Evolutionary conservation across 306 rosid species (phyloP), one percentile per base, ranked within the genome.

Genomic region (Malus sieversii): DNA sequence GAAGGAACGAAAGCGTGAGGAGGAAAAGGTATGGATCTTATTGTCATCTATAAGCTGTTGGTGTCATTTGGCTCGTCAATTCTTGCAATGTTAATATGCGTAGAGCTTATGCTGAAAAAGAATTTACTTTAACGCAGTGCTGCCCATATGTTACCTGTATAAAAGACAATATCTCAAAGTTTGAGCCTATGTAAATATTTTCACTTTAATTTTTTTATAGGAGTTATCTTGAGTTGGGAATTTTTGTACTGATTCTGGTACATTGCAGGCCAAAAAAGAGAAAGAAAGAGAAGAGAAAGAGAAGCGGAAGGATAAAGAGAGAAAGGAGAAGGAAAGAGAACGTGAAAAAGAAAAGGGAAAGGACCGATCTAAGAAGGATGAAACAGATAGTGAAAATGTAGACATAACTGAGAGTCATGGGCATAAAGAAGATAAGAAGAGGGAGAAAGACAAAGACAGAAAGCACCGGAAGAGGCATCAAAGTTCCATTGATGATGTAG

Each of bases 1-100:
- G 85, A 96, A 86, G 82, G 99, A 92, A 79, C 93, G 99, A 53
- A 96, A 90, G 84, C 96, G 99, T 51, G 99, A 96, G 77, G 99
- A 90, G 82, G 99, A 96, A 77, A 92, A 90, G 91, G 99, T 60
- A 69, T 51, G 70, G 40, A 14, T 40, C 23, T 46, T 20, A 46
- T 61, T 45, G 23, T 15, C 35, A 33, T 42, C 8, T 59, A 29
- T 46, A 27, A 44, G 10, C 48, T 75, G 51, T 66, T 51, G 20
- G 12, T 53, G 38, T 71, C 52, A n/a, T 72, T 5, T 35, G 27
- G 38, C 40, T 38, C 3, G 42, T 58, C 4, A 40, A 40, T 40
- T 40, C 45, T 40, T 40, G 45, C 11, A 40, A 40, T 40, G 45
- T 40, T 40, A 8, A 40, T 8, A 40, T 40, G 45, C 45, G 0